phyloP scores from a whole-genome alignment of 148 eudicot genomes.

The Silene uniflora region DNA sequence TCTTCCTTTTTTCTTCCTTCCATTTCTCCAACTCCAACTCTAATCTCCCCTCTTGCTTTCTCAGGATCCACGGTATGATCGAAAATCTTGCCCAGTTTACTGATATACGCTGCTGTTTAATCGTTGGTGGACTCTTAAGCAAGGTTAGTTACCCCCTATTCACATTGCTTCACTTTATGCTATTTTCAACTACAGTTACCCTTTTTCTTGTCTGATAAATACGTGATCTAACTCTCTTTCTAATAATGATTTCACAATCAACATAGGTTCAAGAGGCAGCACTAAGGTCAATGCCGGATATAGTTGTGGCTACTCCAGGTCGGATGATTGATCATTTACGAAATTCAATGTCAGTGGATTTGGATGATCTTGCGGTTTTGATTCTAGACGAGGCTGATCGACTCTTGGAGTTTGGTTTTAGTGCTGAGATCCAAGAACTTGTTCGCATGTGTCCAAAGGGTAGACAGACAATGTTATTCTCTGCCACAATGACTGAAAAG shows the following conservation, averaged over 20 bases:
- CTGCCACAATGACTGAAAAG: conserved; percentile 94
- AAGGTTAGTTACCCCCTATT: conserved; percentile 50
- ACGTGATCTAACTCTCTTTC: background rate
- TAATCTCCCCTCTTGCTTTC: conserved; percentile 5
- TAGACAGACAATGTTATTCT: conserved; percentile 95
- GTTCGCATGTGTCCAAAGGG: conserved; percentile 83
- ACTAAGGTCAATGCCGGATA: conserved; percentile 85
- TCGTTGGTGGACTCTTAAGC: conserved; percentile 74
- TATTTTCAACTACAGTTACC: background rate
- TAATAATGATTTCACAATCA: conserved; percentile 14
- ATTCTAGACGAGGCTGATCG: conserved; percentile 98
- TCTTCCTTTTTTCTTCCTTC: background rate
- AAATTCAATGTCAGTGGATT: conserved; percentile 90
- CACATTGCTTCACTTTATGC: background rate
- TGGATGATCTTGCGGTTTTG: conserved; percentile 91
- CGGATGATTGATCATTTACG: conserved; percentile 97
- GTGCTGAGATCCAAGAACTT: conserved; percentile 83
- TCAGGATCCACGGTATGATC: conserved; percentile 90
- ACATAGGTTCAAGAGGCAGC: conserved; percentile 80
- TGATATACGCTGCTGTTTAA: conserved; percentile 83
- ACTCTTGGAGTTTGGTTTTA: conserved; percentile 92
- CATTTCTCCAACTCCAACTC: conserved; percentile 15
- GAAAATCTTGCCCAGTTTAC: conserved; percentile 82
- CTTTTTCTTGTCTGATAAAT: background rate
- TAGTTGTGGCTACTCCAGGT: conserved; percentile 96